Evolutionary conservation across 179 eudicot species (phyloP).

Genomic region (Sideroxylon spinosum): DNA sequence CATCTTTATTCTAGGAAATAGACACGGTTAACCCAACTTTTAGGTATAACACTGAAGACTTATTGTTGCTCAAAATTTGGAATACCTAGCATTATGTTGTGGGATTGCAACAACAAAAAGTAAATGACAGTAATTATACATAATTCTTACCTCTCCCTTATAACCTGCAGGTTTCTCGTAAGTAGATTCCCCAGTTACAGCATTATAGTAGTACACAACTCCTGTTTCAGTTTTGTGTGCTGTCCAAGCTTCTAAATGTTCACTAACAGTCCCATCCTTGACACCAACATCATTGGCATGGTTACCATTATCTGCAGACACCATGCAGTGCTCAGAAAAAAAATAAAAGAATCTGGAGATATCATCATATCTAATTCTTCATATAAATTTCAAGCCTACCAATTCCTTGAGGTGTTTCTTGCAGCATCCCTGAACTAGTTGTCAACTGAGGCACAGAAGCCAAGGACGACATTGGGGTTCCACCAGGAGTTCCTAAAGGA

Average conservation of each 20-base stretch:
- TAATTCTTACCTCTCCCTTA: constrained; percentile 67
- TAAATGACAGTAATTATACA: no score
- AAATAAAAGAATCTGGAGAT: neutral
- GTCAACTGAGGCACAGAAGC: constrained; percentile 35
- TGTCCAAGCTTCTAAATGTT: constrained; percentile 75
- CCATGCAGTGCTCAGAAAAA: neutral
- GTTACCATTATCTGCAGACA: constrained; percentile 44
- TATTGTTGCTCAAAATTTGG: constrained; percentile 4
- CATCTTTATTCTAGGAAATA: neutral
- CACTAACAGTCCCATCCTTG: constrained; percentile 31
- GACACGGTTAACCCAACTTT: neutral
- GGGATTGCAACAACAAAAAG: neutral
- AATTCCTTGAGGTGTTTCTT: constrained; percentile 67
- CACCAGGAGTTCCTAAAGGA: constrained; percentile 45
- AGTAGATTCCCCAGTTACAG: constrained; percentile 82
- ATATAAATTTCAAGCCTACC: constrained; percentile 38
- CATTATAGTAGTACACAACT: constrained; percentile 81
- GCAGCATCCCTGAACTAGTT: constrained; percentile 32
- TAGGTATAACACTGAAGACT: neutral
- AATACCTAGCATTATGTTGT: neutral
- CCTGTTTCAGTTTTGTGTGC: constrained; percentile 90
- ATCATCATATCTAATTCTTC: neutral
- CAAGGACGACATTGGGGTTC: constrained; percentile 23
- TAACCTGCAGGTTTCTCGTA: constrained; percentile 79
- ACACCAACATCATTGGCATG: constrained; percentile 31